These are phyloP conservation scores for Candida freyschussii DNA, from an alignment of 1,139 yeast genomes.

Conservation along the genomic window DNA sequence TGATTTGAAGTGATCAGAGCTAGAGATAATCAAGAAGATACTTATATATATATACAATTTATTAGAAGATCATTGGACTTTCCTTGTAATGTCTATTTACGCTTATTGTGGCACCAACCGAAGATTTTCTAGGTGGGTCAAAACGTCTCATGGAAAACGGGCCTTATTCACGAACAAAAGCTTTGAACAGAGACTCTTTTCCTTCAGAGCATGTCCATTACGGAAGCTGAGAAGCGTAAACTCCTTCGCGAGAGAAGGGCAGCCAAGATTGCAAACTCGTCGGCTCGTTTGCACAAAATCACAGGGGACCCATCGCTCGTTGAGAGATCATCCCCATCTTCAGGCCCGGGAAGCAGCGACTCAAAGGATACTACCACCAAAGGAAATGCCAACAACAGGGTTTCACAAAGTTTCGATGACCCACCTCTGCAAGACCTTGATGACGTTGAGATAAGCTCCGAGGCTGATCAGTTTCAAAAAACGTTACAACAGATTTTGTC, in stretches of 20 bases:
- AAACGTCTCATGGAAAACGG: too few species aligned
- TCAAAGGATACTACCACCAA: slow-evolving; percentile 3
- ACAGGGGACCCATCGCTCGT: slow-evolving; percentile 31
- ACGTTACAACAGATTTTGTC: slow-evolving; percentile 18
- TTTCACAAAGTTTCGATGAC: slow-evolving; percentile 25
- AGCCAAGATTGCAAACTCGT: slow-evolving; percentile 59
- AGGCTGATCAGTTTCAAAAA: slow-evolving; percentile 22
- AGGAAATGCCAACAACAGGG: slow-evolving; percentile 17
- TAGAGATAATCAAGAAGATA: too few species aligned
- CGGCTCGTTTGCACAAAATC: slow-evolving; percentile 49
- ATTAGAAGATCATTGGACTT: not conserved
- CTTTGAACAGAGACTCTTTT: too few species aligned
- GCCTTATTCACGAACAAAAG: too few species aligned
- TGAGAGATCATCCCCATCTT: slow-evolving; percentile 6
- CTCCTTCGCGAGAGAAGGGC: slow-evolving; percentile 65
- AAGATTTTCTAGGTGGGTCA: too few species aligned
- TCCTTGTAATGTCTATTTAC: not conserved
- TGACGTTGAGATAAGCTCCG: slow-evolving; percentile 10
- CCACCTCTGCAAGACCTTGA: slow-evolving; percentile 24
- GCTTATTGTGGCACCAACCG: too few species aligned
- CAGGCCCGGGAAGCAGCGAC: slow-evolving; percentile 2
- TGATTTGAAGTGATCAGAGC: slow-evolving; percentile 29
- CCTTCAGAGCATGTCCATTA: slow-evolving; percentile 23
- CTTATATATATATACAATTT: slow-evolving; percentile 1
- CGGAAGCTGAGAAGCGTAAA: slow-evolving; percentile 59